Evolutionary conservation across 2,329 filamentous ascomycete genomes (phyloP), one percentile per base, ranked within the genome.

Genomic region (Rosellinia necatrix): DNA sequence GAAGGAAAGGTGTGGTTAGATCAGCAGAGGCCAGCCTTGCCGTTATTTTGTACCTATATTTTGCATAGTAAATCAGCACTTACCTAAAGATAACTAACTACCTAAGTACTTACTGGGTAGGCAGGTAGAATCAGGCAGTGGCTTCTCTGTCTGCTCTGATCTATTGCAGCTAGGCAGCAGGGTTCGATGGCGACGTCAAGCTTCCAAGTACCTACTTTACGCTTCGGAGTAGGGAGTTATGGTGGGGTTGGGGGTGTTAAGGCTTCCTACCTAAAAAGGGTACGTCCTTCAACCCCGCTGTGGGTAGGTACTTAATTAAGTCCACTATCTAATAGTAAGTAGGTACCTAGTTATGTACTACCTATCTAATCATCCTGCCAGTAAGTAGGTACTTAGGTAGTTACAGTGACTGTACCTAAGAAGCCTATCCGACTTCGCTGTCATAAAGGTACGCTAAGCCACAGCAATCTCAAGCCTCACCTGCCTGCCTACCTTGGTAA

Each of bases 111-210:
- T n/a, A n/a, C n/a, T n/a, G n/a, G 34, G 13, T 35, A 35, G 34
- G n/a, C 15, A 5, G 8, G 13, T 7, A 19, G 13, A 15, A 35
- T n/a, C 10, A 34, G 5, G 30, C n/a, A 34, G 30, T n/a, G 15
- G 6, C 46, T 49, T 34, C 22, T 30, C 6, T 22, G 10, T 46
- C 6, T 19, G 27, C 6, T 22, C 30, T 35, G 8, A 25, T 27
- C 29, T 47, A 47, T 29, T 9, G 38, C 38, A 37, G 32, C 52
- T 47, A 62, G 60, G 60, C 60, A 62, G 57, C 60, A n/a, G n/a
- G n/a, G 60, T 40, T 8, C 25, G 41, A 27, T 50, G 51, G 47
- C 54, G 57, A 60, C 60, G 38, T 62, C 57, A 58, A 62, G 44
- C 38, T 50, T 25, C 12, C 21, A n/a, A n/a, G 25, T 25, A n/a